Conservation (phyloP, 2,329 filamentous ascomycete species). For the Pseudofabraea citricarpa region DNA sequence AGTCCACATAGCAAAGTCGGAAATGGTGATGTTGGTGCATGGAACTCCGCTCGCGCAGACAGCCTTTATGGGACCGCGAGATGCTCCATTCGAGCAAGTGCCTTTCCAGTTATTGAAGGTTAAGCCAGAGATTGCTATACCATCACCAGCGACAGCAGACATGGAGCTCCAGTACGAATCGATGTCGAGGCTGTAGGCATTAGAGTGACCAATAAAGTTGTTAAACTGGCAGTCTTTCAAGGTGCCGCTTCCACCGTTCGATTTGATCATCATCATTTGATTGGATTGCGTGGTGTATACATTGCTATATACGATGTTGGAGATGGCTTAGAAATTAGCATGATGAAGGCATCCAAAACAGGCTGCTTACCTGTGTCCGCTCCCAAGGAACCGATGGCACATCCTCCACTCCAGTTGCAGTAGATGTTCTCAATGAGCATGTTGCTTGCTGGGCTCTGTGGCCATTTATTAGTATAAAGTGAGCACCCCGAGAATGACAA, state of each 20-base stretch:
- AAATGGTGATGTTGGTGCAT: conserved; percentile 46
- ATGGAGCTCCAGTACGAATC: conserved; percentile 48
- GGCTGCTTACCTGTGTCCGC: conserved; percentile 33
- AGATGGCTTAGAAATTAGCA: too few species aligned
- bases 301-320: conserved; percentile 49
- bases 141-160: conserved; percentile 37
- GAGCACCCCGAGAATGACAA: neutral
- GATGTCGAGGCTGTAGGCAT: conserved; percentile 53
- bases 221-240: conserved; percentile 45
- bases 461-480: neutral
- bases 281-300: conserved; percentile 54
- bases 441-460: conserved; percentile 47
- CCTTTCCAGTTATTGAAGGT: conserved; percentile 51
- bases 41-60: conserved; percentile 45
- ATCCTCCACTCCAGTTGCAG: conserved; percentile 58
- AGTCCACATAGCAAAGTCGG: conserved; percentile 49
- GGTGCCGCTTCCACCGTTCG: conserved; percentile 49
- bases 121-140: conserved; percentile 32
- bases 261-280: conserved; percentile 61
- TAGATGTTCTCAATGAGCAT: conserved; percentile 55
- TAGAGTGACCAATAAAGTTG: conserved; percentile 55
- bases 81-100: conserved; percentile 34
- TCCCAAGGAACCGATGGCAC: conserved; percentile 51
- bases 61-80: conserved; percentile 48
- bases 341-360: too few species aligned